Evolutionary conservation across 164 flowering plant genomes (phyloP).

Genomic region (Paratinospora sagittata): DNA sequence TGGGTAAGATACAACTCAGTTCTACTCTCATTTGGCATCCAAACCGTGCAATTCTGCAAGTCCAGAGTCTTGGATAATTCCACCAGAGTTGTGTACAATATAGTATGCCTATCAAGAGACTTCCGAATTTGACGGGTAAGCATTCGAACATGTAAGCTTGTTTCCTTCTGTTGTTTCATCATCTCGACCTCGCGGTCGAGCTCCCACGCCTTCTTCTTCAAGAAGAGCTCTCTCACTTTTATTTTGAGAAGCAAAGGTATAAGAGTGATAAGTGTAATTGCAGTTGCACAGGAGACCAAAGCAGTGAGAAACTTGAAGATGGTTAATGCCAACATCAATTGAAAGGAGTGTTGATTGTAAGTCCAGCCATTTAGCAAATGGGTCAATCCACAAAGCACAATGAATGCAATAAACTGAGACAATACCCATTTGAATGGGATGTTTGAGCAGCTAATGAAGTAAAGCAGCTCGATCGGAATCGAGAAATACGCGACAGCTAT

Average conservation of each 20-base stretch:
- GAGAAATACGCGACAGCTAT: slow-evolving; percentile 5
- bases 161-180: slow-evolving; percentile 64
- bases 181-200: slow-evolving; percentile 76
- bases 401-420: slow-evolving; percentile 40
- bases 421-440: slow-evolving; percentile 10
- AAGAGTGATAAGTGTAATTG: slow-evolving; percentile 74
- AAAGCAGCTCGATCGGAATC: slow-evolving; percentile 7
- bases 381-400: slow-evolving; percentile 85
- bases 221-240: slow-evolving; percentile 78
- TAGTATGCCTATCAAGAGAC: slow-evolving; percentile 79
- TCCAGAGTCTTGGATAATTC: slow-evolving; percentile 71
- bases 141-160: slow-evolving; percentile 86
- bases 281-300: slow-evolving; percentile 82
- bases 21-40: slow-evolving; percentile 79
- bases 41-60: slow-evolving; percentile 77
- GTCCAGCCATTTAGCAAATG: slow-evolving; percentile 82
- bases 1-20: slow-evolving; percentile 68
- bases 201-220: slow-evolving; percentile 80
- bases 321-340: slow-evolving; percentile 69
- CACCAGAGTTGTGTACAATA: slow-evolving; percentile 72
- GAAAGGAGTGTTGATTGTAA: slow-evolving; percentile 69
- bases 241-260: slow-evolving; percentile 79
- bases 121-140: slow-evolving; percentile 86
- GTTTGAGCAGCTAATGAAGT: slow-evolving; percentile 10
- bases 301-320: slow-evolving; percentile 85